Evolutionary conservation across 2,329 filamentous ascomycete species (phyloP), one percentile per base, ranked within the genome.

Genomic region (Scedosporium apiospermum): DNA sequence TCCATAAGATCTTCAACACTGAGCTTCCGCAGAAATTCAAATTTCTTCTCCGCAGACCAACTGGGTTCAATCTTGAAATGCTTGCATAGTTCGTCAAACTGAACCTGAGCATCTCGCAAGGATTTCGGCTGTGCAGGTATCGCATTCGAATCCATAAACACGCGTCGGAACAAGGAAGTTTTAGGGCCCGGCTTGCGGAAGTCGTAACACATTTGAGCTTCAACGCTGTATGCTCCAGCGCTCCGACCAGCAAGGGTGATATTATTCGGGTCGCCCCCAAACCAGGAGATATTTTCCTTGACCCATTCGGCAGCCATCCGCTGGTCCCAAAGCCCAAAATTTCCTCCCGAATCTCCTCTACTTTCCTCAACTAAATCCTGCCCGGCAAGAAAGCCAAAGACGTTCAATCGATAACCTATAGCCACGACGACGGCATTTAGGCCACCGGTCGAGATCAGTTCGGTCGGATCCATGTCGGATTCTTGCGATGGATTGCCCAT

Each of bases 211-310:
- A 77, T 72, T 59, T 78, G 76, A 26, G 76, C 73, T 27, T 78
- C 72, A 4, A 72, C 74, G 63, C 73, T 72, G 65, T 78, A 78
- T 0, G 77, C 75, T 3, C 78, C 77, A 1, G 78, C 78, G 61
- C 75, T 78, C 4, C 75, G 70, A 4, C 75, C 78, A 3, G 72
- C 74, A 1, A 79, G 71, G 0, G 76, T 80, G 49, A 82, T 75
- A 61, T 78, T 76, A n/a, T 67, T 63, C 0, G 75, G 64, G 65
- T 82, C 75, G 3, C 80, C 80, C 7, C 75, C 76, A 63, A 82
- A 81, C 21, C 74, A 3, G 78, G 72, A 69, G 51, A 89, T 87
- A 64, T 89, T 75, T 42, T 79, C 73, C 41, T 79, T 72, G 0
- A 81, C 75, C 81, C 82, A 84, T 67, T 81, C 73, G 7, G 82